phyloP scores from a whole-genome alignment of 2,329 filamentous ascomycete genomes.

The Aureobasidium sp. region DNA sequence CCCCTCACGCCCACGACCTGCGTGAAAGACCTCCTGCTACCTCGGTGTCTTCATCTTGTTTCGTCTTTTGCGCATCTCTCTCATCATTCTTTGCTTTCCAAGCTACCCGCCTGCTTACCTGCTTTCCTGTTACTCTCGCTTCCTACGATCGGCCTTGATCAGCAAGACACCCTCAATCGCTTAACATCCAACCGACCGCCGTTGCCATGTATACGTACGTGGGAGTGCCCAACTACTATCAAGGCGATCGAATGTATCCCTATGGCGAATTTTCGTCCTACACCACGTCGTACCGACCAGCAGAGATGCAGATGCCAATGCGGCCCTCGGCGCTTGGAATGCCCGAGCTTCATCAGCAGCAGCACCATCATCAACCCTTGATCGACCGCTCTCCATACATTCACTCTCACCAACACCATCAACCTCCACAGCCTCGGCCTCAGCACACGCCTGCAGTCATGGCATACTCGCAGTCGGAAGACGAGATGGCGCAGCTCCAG shows the following conservation, averaged over 20 bases:
- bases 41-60: constrained; percentile 10
- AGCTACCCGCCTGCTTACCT: background rate
- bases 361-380: constrained; percentile 14
- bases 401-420: constrained; percentile 20
- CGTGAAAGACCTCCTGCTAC: constrained; percentile 14
- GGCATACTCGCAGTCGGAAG: constrained; percentile 37
- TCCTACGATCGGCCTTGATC: background rate
- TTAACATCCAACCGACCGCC: background rate
- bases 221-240: constrained; percentile 13
- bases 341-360: constrained; percentile 19
- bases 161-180: background rate
- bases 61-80: constrained; percentile 1
- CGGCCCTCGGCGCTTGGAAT: constrained; percentile 30
- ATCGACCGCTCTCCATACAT: constrained; percentile 15
- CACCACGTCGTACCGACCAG: constrained; percentile 10
- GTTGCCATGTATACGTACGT: constrained; percentile 12
- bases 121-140: background rate
- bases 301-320: constrained; percentile 32
- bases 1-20: constrained; percentile 11
- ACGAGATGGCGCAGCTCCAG: constrained; percentile 56
- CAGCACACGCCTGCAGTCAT: constrained; percentile 25
- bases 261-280: constrained; percentile 12
- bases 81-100: constrained; percentile 4
- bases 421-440: constrained; percentile 18
- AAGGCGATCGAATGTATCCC: constrained; percentile 12